Conservation (phyloP, 371 early-diverging fungal species). For the Circinella minor region DNA sequence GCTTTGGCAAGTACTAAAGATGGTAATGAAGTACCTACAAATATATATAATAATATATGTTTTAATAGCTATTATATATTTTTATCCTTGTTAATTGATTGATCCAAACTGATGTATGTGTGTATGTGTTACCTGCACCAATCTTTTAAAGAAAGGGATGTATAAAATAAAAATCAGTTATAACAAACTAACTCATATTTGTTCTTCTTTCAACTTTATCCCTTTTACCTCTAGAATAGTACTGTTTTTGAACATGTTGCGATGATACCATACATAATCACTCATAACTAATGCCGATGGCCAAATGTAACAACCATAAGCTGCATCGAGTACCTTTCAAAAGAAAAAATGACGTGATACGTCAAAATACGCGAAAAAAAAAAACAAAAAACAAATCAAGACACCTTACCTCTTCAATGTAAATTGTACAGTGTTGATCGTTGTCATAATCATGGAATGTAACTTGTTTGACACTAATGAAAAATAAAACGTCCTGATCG, state of each 20-base stretch:
- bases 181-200: not conserved
- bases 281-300: conserved; percentile 59
- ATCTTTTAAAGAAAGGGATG: not conserved
- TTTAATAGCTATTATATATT: not conserved
- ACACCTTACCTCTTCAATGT: conserved; percentile 17
- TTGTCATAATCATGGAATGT: conserved; percentile 9
- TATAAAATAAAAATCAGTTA: not conserved
- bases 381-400: too few relatives aligned
- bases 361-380: not conserved
- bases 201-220: not conserved
- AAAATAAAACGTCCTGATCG: not conserved
- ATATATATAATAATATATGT: not conserved
- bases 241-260: conserved; percentile 24
- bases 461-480: conserved; percentile 16
- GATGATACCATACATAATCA: conserved; percentile 49
- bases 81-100: too few relatives aligned
- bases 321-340: conserved; percentile 49
- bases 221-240: conserved; percentile 39
- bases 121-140: conserved; percentile 7
- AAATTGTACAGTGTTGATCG: conserved; percentile 2
- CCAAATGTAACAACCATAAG: conserved; percentile 64
- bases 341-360: not conserved
- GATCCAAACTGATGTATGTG: too few relatives aligned
- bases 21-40: conserved; percentile 55
- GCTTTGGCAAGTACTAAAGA: conserved; percentile 50